Evolutionary conservation across 2,329 filamentous ascomycete species (phyloP), one percentile per base, ranked within the genome.

Genomic region (Cordyceps pruinosa): DNA sequence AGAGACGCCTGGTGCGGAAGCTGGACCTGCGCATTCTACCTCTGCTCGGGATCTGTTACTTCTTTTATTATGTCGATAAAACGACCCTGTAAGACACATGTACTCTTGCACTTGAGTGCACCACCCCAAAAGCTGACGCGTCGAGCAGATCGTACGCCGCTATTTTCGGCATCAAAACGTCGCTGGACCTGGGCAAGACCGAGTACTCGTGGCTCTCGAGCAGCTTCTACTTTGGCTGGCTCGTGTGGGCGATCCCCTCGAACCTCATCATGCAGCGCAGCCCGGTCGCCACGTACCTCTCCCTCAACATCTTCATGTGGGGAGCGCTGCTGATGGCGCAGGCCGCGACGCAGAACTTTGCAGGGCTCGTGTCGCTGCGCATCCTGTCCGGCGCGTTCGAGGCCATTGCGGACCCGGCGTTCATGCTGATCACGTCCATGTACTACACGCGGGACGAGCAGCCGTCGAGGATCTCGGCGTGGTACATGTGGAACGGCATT

Each of bases 401-500:
- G 65, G 81, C 84, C 3, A 72, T 73, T 34, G 72, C 71, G 3
- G 70, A 73, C 42, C 73, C 72, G 2, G 71, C 71, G 1, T 84
- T 86, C 59, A 84, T 87, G 74, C 68, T 87, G 2, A 82, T 87
- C 35, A 86, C 83, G 0, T 77, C 77, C 5, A 86, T 86, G 82
- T 88, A 82, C 78, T 77, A 85, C 62, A 85, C 83, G 1, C 74
- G 83, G 10, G 73, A 75, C 3, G 81, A 88, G 63, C 84, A 87
- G 62, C 83, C 84, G 0, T 73, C 81, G 2, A 73, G 83, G 1
- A 83, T 85, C 50, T 80, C 80, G 1, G 69, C 80, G 0, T 85
- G 81, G 81, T 85, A 81, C 64, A 75, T 77, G 0, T 81, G 79
- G 30, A 84, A 84, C 48, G 83, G 83, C 0, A 66, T 83, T 8